Conservation (phyloP, 176 grass and related monocot genomes). For the Olyra latifolia region DNA sequence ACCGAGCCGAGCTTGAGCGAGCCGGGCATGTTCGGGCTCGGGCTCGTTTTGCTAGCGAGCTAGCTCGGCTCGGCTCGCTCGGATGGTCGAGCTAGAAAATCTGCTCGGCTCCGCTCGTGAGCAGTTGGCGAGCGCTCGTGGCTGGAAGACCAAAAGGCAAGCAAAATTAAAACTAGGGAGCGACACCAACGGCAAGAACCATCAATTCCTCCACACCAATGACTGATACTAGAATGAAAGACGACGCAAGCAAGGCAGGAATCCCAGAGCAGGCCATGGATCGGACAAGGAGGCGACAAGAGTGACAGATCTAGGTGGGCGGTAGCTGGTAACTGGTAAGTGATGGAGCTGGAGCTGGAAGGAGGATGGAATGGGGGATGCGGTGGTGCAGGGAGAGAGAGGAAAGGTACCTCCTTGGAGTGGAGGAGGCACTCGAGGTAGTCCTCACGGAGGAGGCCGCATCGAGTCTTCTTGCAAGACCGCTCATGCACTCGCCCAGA, state of each 20-base stretch:
- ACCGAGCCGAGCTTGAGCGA: too few species aligned
- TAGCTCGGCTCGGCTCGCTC: too few species aligned
- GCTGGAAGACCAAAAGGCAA: too few species aligned
- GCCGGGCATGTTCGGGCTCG: too few species aligned
- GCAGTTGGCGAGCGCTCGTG: too few species aligned
- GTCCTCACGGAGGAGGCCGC: slow-evolving; percentile 90
- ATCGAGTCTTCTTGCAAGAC: slow-evolving; percentile 94
- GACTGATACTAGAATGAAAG: too few species aligned
- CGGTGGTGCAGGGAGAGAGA: not conserved
- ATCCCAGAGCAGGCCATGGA: not conserved
- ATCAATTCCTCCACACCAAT: not conserved
- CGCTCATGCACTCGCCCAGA: slow-evolving; percentile 98
- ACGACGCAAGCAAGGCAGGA: too few species aligned
- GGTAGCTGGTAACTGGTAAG: too few species aligned
- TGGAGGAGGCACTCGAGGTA: slow-evolving; percentile 99
- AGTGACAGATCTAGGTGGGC: slow-evolving; percentile 1
- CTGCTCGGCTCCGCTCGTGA: too few species aligned
- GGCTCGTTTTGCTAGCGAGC: too few species aligned
- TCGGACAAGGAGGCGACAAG: not conserved
- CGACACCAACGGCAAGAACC: not conserved
- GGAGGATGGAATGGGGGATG: not conserved
- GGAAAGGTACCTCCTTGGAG: slow-evolving; percentile 70
- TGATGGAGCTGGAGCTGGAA: not conserved
- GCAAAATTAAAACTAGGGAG: not conserved
- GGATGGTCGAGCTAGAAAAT: too few species aligned